Evolutionary conservation across 1,139 yeast species (phyloP), one percentile per base, ranked within the genome.

Genomic region (Candida buenavistaensis): DNA sequence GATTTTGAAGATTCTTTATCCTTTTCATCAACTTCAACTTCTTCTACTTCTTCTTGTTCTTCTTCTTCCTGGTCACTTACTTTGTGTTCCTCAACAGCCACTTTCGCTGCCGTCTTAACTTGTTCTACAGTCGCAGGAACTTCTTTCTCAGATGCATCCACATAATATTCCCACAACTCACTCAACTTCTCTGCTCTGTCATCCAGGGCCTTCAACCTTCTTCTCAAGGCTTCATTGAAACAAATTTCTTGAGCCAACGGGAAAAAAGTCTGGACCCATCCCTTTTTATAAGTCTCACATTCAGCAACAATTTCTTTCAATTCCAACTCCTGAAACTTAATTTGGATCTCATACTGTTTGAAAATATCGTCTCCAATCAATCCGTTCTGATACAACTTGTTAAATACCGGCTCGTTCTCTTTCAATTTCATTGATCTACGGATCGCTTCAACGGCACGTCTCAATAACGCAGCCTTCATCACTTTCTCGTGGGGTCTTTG

Each of bases 351-450:
- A 59, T 75, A 89, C 50, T 94, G 82, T 55, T 84, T 83, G 73
- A 78, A 85, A 30, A 86, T 68, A 39, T 86, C 95, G 52, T 92
- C 97, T 23, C 97, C 97, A 43, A 92, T 81, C 22, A 90, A 78
- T 1, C 97, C 97, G 36, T 79, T 80, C 52, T 90, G 94, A 56
- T 89, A 90, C 44, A 92, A 68, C 33, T 75, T 69, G 35, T 77
- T 78, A 51, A 87, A 75, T 34, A 74, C 77, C 4, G 82, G 82
- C 57, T 82, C 84, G 46, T 75, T 68, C 50, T 85, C 90, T 57
- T 88, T 84, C 57, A 89, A 66, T 51, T 80, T 76, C 58, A 83
- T 67, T 47, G 83, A 64, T 47, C 88, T 69, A 47, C 86, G 72
- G 38, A 84, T 66, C 27, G 83, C 84, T 57, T 84, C 92, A 10